Percentiles rank a stretch among this genome's conserved stretches.
Conservation (phyloP, 352 stramenopile genomes). For the Globisporangium middletonii region DNA sequence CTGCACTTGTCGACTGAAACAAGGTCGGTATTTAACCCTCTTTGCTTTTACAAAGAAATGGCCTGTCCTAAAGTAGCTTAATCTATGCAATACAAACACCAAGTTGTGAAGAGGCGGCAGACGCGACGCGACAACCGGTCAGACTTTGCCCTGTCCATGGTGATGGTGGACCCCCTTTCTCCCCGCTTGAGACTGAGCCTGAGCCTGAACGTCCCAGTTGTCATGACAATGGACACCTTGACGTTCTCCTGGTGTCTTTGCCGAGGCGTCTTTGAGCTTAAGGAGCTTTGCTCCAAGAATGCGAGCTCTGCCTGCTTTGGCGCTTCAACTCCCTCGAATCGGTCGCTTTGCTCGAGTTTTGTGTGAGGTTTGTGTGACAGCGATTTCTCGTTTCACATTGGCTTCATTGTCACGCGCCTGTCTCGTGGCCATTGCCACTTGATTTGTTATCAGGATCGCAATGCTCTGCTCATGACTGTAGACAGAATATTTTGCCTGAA, state of each 20-base stretch:
- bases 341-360: neutral
- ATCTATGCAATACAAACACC: neutral
- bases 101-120: too few species aligned
- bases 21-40: too few species aligned
- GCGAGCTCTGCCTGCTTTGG: too few species aligned
- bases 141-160: neutral
- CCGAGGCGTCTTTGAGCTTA: too few species aligned
- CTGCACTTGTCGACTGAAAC: too few species aligned
- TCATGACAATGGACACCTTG: too few species aligned
- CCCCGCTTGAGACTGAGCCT: neutral
- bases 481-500: neutral
- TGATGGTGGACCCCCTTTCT: constrained; percentile 3
- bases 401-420: neutral
- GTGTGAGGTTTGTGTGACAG: neutral
- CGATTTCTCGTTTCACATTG: neutral
- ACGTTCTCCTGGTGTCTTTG: too few species aligned
- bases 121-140: constrained; percentile 2
- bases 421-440: constrained; percentile 8
- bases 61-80: neutral
- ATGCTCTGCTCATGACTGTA: neutral
- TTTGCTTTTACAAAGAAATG: neutral
- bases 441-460: constrained; percentile 3
- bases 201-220: too few species aligned
- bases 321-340: too few species aligned
- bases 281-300: too few species aligned